Evolutionary conservation across 139 green algal species (phyloP).

Genomic region (Coelastrella sp.): DNA sequence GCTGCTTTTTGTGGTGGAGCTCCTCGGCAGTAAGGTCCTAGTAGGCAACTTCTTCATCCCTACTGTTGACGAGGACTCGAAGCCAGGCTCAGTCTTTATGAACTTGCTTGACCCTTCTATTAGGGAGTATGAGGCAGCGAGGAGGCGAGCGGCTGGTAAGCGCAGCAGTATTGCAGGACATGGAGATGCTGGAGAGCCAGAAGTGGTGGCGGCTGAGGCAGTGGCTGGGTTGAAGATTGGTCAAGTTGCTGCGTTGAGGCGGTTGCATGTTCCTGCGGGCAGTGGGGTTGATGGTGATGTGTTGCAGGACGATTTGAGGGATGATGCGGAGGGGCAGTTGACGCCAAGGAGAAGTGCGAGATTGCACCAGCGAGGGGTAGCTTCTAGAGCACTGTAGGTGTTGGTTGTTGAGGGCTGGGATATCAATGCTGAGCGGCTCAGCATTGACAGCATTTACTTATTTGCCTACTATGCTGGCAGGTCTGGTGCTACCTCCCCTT

Average conservation of each 20-base stretch:
- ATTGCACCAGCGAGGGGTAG: background rate
- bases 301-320: background rate
- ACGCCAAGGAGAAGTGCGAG: constrained; percentile 3
- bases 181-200: background rate
- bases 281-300: background rate
- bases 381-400: background rate
- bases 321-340: background rate
- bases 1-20: constrained; percentile 17
- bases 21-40: background rate
- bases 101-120: background rate
- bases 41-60: background rate
- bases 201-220: background rate
- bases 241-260: background rate
- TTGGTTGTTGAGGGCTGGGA: background rate
- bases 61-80: background rate
- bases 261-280: background rate
- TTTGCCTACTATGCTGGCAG: too few species aligned
- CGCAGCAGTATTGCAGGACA: background rate
- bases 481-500: too few species aligned
- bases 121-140: background rate
- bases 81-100: background rate
- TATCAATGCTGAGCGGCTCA: too few species aligned
- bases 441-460: too few species aligned
- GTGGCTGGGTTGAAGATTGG: too few species aligned
- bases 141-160: background rate